phyloP scores from a whole-genome alignment of 768 basidiomycete species.

The Termitomyces sp. region DNA sequence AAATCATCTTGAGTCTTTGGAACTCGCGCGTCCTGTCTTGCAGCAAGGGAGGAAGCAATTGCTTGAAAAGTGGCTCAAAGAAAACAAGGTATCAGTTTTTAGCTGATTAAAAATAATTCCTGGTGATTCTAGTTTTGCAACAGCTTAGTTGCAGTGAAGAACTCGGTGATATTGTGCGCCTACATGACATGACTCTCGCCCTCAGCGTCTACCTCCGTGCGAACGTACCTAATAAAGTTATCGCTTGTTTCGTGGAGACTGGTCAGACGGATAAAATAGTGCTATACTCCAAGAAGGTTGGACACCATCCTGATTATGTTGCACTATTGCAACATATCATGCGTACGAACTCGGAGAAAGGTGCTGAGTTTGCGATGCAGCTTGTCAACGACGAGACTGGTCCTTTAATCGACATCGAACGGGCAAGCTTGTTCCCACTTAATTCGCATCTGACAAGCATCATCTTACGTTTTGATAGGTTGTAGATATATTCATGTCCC shows the following conservation, averaged over 20 bases:
- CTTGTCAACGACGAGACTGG: slow-evolving; percentile 92
- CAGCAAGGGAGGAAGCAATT: slow-evolving; percentile 96
- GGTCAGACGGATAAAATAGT: slow-evolving; percentile 99
- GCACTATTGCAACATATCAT: slow-evolving; percentile 92
- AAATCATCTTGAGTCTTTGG: slow-evolving; percentile 92
- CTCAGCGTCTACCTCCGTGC: slow-evolving; percentile 97
- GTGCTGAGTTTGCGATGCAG: slow-evolving; percentile 94
- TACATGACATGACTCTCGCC: slow-evolving; percentile 95
- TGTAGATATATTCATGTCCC: slow-evolving; percentile 98
- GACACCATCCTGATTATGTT: slow-evolving; percentile 89
- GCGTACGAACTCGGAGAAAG: slow-evolving; percentile 95
- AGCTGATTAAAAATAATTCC: not conserved
- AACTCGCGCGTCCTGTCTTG: slow-evolving; percentile 92
- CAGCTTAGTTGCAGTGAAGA: slow-evolving; percentile 98
- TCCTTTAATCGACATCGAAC: slow-evolving; percentile 88
- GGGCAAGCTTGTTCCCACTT: slow-evolving; percentile 41
- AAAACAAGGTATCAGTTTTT: slow-evolving; percentile 75
- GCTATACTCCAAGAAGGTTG: slow-evolving; percentile 95
- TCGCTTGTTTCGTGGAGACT: slow-evolving; percentile 98
- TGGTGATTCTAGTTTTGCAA: not conserved
- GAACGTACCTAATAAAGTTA: slow-evolving; percentile 97
- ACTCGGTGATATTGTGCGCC: slow-evolving; percentile 92
- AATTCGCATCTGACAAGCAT: not conserved
- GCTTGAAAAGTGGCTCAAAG: slow-evolving; percentile 98
- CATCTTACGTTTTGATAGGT: slow-evolving; percentile 40